A percentile compares a stretch with the other conserved stretches of the same genome.
Conservation (phyloP, 768 basidiomycete species). For the Leccinellum albellum region DNA sequence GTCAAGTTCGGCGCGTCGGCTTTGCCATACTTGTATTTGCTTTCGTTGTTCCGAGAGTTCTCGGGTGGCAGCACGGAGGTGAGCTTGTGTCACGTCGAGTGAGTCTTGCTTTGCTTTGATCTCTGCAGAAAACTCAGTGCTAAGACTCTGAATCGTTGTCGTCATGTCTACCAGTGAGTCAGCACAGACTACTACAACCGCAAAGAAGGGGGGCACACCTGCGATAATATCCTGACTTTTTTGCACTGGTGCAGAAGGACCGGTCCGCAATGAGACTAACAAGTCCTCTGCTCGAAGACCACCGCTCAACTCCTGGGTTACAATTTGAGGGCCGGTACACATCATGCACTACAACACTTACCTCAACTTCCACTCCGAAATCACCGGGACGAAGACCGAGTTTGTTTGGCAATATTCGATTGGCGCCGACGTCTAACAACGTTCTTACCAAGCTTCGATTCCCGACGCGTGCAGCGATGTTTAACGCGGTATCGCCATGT, state of each 20-base stretch:
- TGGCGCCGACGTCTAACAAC: constrained; percentile 88
- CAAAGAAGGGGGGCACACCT: constrained; percentile 39
- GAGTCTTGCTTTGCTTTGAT: constrained; percentile 82
- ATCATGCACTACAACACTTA: constrained; percentile 31
- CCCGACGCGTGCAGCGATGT: constrained; percentile 92
- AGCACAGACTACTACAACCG: constrained; percentile 1
- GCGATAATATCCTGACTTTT: constrained; percentile 86
- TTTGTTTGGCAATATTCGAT: constrained; percentile 85
- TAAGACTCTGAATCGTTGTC: constrained; percentile 74
- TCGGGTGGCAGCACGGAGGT: constrained; percentile 85
- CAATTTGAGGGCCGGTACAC: background rate
- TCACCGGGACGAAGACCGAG: constrained; percentile 90
- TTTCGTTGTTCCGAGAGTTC: constrained; percentile 88
- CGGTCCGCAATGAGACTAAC: constrained; percentile 67
- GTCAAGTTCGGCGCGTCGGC: constrained; percentile 72
- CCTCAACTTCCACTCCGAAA: constrained; percentile 92
- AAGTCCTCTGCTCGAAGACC: constrained; percentile 76
- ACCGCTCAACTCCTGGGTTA: constrained; percentile 59
- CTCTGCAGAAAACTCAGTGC: constrained; percentile 76
- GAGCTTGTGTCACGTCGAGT: constrained; percentile 82
- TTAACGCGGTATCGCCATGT: constrained; percentile 93
- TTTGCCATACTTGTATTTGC: constrained; percentile 75
- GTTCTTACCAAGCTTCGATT: constrained; percentile 84
- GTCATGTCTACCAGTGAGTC: constrained; percentile 65
- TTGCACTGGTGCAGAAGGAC: constrained; percentile 73